Evolutionary conservation across 208 protist genomes (phyloP).

Genomic region (Crithidia expoeki): DNA sequence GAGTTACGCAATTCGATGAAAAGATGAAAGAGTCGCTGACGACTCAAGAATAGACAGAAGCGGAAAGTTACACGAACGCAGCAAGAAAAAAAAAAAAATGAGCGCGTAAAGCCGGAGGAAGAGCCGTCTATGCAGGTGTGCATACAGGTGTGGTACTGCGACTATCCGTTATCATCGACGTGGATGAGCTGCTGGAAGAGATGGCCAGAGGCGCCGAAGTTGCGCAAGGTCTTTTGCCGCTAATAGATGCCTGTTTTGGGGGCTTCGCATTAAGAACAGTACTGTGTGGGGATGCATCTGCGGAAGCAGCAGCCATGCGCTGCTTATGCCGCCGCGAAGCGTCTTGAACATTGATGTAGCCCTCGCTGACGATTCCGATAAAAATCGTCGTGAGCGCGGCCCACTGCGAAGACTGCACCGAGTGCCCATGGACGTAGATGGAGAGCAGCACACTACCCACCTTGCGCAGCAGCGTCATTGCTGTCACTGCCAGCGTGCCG

Average conservation of each 20-base stretch:
- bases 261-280: too few species aligned
- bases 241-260: too few species aligned
- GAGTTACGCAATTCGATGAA: too few species aligned
- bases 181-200: constrained; percentile 8
- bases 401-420: constrained; percentile 57
- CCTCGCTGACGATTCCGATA: constrained; percentile 64
- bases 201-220: not conserved
- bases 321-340: constrained; percentile 15
- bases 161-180: constrained; percentile 11
- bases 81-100: constrained; percentile 5
- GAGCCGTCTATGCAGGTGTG: not conserved
- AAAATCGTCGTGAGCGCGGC: constrained; percentile 57
- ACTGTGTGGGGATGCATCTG: too few species aligned
- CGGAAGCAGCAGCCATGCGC: not conserved
- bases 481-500: constrained; percentile 74
- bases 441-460: constrained; percentile 78
- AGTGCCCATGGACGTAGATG: constrained; percentile 73
- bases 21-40: too few species aligned
- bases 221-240: too few species aligned
- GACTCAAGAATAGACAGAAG: too few species aligned
- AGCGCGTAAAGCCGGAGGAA: not conserved
- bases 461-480: constrained; percentile 86
- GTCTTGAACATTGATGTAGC: constrained; percentile 41
- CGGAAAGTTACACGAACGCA: too few species aligned
- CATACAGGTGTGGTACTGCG: constrained; percentile 8